A percentile compares a stretch with the other conserved stretches of the same genome.
Conservation (phyloP, 23 red algal species). For the Agarophyton chilense region DNA sequence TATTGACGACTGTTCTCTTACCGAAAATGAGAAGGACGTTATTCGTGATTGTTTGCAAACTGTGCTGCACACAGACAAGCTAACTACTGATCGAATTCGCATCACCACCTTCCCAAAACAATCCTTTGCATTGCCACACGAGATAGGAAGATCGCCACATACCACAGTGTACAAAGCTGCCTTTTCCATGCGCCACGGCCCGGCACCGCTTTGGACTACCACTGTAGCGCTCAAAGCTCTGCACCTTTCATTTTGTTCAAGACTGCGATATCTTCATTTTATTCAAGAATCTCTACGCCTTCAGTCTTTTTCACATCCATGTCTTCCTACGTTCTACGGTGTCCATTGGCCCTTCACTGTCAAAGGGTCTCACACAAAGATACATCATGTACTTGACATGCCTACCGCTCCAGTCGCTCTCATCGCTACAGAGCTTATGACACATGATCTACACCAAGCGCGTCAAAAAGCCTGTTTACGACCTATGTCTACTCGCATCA, state of each 20-base stretch:
- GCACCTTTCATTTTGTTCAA: constrained; percentile 11
- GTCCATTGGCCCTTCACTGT: constrained; percentile 20
- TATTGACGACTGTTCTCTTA: constrained; percentile 16
- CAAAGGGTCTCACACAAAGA: not conserved
- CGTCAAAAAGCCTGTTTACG: not conserved
- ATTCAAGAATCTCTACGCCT: constrained; percentile 44
- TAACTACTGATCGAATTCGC: constrained; percentile 25
- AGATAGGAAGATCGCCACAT: constrained; percentile 18
- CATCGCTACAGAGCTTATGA: constrained; percentile 18
- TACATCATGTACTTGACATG: not conserved
- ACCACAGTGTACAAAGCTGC: constrained; percentile 30
- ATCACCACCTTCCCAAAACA: constrained; percentile 29
- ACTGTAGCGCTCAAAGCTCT: constrained; percentile 28
- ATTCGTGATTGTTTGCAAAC: constrained; percentile 19
- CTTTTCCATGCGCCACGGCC: constrained; percentile 32
- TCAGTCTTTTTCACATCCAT: constrained; percentile 17
- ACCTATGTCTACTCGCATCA: not conserved
- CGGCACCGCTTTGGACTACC: constrained; percentile 13
- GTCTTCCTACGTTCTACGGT: constrained; percentile 33
- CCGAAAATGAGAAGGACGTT: constrained; percentile 24
- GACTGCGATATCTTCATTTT: constrained; percentile 21
- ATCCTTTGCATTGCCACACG: constrained; percentile 24
- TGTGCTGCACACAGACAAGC: not conserved
- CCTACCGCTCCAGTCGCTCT: constrained; percentile 9
- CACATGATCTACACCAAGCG: constrained; percentile 9